Conservation (phyloP, 73 alveolate genomes). For the Paramecium sonneborni region DNA sequence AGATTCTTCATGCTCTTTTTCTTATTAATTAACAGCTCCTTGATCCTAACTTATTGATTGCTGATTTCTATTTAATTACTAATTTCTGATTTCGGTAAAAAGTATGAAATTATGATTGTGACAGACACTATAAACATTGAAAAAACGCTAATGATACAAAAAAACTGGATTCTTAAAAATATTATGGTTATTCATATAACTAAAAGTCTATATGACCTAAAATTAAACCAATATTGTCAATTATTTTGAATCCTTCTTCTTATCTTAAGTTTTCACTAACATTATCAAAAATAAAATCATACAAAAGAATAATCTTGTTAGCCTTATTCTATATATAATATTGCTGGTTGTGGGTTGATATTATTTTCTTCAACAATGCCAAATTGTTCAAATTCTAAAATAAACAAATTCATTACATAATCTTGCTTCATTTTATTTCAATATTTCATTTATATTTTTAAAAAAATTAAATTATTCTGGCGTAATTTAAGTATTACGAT, state of each 20-base stretch:
- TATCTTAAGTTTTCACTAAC: not conserved
- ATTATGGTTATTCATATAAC: not conserved
- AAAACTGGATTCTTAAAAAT: not conserved
- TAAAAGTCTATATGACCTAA: not conserved
- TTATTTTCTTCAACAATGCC: not conserved
- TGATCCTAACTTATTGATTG: not conserved
- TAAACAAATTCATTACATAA: not conserved
- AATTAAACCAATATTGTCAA: not conserved
- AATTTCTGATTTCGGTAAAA: not conserved
- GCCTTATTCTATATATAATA: not conserved
- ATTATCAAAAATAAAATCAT: not conserved
- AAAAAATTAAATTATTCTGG: conserved; percentile 12
- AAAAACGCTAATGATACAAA: not conserved
- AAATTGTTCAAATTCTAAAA: not conserved
- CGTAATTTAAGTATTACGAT: not conserved
- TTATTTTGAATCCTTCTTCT: not conserved
- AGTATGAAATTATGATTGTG: not conserved
- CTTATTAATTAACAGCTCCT: not conserved
- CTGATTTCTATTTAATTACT: not conserved
- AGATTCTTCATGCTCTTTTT: not conserved
- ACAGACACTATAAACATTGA: not conserved
- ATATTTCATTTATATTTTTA: not conserved
- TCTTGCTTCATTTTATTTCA: not conserved
- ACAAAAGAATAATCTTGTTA: not conserved
- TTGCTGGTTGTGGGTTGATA: not conserved